These are phyloP conservation scores for Agapanthus africanus DNA, from an alignment of 106 monocot genomes.

Conservation along the genomic window DNA sequence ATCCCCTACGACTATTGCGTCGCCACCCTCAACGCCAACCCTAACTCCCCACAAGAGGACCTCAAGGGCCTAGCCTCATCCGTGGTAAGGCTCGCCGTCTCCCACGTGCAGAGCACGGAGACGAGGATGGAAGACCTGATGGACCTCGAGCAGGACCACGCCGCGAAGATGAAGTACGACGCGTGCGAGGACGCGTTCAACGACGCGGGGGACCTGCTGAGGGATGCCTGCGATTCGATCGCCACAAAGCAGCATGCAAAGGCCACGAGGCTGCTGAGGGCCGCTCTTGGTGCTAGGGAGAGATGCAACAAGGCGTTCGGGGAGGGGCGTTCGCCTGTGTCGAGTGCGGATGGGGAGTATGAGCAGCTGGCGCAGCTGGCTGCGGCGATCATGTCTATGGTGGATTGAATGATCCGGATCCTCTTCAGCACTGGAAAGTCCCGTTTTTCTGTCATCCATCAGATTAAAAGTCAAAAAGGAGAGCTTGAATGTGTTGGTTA, in stretches of 20 bases:
- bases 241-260: neutral
- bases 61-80: neutral
- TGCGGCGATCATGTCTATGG: neutral
- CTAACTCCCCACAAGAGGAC: neutral
- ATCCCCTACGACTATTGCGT: neutral
- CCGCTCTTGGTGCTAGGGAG: neutral
- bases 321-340: no score
- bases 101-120: neutral
- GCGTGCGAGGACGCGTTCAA: neutral
- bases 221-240: neutral
- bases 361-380: neutral
- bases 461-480: no score
- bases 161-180: neutral
- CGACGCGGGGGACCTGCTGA: neutral
- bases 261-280: neutral
- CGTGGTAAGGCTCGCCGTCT: neutral
- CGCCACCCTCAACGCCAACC: neutral
- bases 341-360: neutral
- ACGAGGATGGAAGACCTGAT: neutral
- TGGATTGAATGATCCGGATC: no score
- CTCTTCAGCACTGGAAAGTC: no score
- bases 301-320: neutral
- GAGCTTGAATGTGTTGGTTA: no score
- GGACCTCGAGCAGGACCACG: constrained; percentile 3
- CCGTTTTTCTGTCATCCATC: no score